Conservation (phyloP, 2,329 filamentous ascomycete species). For the Trichoderma sp. region DNA sequence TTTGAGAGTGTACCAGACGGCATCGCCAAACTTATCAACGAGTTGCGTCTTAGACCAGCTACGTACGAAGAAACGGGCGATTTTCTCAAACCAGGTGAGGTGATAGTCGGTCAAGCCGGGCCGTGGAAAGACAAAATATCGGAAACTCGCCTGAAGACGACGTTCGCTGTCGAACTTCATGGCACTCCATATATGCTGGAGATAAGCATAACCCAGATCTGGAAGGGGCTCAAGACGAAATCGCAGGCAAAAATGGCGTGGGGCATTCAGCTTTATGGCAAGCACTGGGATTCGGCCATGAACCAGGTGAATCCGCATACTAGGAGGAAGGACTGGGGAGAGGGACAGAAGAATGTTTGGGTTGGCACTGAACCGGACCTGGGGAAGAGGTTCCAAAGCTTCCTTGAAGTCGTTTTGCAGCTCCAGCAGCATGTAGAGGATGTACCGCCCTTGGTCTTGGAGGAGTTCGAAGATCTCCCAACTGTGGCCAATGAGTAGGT, state of each 20-base stretch:
- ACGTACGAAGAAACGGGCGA: constrained; percentile 14
- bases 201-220: constrained; percentile 30
- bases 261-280: constrained; percentile 34
- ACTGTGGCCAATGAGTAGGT: background rate
- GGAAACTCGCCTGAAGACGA: constrained; percentile 29
- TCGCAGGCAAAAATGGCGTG: constrained; percentile 28
- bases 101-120: background rate
- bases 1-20: constrained; percentile 21
- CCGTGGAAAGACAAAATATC: constrained; percentile 13
- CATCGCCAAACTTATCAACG: constrained; percentile 25
- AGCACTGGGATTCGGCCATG: constrained; percentile 38
- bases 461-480: background rate
- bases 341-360: constrained; percentile 33
- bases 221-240: constrained; percentile 25
- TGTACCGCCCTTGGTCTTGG: background rate
- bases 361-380: constrained; percentile 28
- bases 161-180: constrained; percentile 30
- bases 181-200: constrained; percentile 35
- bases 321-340: constrained; percentile 33
- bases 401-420: constrained; percentile 33
- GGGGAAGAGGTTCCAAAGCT: constrained; percentile 28
- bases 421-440: constrained; percentile 30
- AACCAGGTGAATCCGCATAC: constrained; percentile 28
- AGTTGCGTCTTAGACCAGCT: constrained; percentile 14
- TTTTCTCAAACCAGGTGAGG: background rate